phyloP scores from a whole-genome alignment of 257 asterid species.

The Nicotiana obtusifolia region DNA sequence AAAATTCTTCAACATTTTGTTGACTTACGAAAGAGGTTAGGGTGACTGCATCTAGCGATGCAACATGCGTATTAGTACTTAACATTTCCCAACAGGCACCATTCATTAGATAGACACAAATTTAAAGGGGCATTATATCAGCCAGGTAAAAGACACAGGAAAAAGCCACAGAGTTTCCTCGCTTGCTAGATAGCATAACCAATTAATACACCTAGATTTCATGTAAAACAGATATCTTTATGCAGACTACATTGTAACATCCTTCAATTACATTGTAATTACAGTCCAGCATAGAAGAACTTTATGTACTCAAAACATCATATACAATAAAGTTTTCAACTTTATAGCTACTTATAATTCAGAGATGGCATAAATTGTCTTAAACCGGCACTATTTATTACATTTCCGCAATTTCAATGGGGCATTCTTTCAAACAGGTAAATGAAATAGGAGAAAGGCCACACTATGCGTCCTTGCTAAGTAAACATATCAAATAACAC shows the following conservation, averaged over 20 bases:
- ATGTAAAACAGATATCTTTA: neutral
- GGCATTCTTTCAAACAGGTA: neutral
- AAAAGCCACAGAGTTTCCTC: neutral
- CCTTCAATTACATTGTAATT: neutral
- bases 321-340: neutral
- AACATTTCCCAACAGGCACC: neutral
- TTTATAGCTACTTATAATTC: neutral
- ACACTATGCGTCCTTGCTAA: neutral
- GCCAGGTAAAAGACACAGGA: constrained; percentile 17
- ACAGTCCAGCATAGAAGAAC: neutral
- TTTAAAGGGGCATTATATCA: constrained; percentile 37
- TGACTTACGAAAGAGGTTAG: neutral
- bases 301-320: neutral
- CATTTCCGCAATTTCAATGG: neutral
- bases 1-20: neutral
- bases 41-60: neutral
- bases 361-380: neutral
- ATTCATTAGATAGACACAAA: neutral
- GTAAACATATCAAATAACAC: neutral
- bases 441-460: neutral
- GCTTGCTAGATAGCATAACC: neutral
- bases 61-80: neutral
- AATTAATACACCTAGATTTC: neutral
- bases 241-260: neutral
- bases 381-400: neutral